A percentile compares a stretch with the other conserved stretches of the same genome.
Evolutionary conservation across 345 rosid species (phyloP).

Genomic region (Hevea brasiliensis): DNA sequence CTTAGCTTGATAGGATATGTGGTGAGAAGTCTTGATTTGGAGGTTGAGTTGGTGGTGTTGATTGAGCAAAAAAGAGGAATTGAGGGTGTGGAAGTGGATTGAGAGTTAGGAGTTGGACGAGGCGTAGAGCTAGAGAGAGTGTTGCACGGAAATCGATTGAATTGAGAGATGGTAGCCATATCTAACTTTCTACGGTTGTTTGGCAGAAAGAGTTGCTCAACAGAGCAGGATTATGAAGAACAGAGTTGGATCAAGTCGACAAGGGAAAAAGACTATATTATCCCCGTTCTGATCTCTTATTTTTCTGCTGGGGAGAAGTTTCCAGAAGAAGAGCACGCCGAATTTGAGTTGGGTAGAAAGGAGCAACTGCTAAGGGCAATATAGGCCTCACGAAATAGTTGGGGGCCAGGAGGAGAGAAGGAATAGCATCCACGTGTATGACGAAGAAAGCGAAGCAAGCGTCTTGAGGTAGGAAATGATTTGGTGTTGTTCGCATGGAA

Average conservation of each 20-base stretch:
- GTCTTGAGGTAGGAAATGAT: not conserved
- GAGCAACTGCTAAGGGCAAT: not conserved
- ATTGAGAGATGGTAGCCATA: constrained; percentile 56
- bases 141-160: constrained; percentile 51
- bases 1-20: constrained; percentile 20
- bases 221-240: too few species aligned
- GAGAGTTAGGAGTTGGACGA: constrained; percentile 15
- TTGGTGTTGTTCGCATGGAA: too few species aligned
- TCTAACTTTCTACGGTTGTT: too few species aligned
- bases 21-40: not conserved
- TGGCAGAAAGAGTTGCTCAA: too few species aligned
- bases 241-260: too few species aligned
- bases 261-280: too few species aligned
- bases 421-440: not conserved
- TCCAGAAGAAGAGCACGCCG: too few species aligned
- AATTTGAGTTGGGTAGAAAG: too few species aligned
- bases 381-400: not conserved
- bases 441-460: too few species aligned
- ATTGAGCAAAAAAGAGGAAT: constrained; percentile 9
- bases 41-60: not conserved
- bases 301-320: too few species aligned
- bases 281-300: too few species aligned
- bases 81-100: constrained; percentile 24
- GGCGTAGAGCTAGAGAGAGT: constrained; percentile 12
- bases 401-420: not conserved